Evolutionary conservation across 2,329 filamentous ascomycete genomes (phyloP).

Genomic region (Penicillium brasilianum): DNA sequence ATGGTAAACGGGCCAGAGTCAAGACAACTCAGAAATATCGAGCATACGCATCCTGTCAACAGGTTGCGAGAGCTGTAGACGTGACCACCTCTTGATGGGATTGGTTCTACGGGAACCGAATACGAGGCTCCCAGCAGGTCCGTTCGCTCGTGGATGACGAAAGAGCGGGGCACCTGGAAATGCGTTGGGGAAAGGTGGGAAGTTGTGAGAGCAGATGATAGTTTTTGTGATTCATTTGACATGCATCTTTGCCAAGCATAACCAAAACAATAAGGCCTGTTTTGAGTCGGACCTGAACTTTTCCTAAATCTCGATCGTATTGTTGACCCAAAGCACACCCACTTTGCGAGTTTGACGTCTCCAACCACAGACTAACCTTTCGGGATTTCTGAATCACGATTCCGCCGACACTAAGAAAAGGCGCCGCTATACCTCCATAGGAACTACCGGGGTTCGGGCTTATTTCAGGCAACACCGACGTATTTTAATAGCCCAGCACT

Average conservation of each 20-base stretch:
- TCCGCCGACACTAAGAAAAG: background rate
- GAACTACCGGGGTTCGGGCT: background rate
- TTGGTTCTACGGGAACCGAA: background rate
- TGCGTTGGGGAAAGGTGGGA: background rate
- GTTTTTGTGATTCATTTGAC: background rate
- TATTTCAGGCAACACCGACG: background rate
- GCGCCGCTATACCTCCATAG: background rate
- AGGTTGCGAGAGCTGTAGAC: background rate
- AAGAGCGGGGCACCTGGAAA: background rate
- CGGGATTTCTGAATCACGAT: background rate
- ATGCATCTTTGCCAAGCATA: no score
- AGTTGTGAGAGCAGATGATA: background rate
- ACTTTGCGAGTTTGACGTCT: background rate
- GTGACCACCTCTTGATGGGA: background rate
- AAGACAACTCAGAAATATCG: constrained; percentile 12
- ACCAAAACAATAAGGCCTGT: background rate
- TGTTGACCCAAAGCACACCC: background rate
- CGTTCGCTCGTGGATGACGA: background rate
- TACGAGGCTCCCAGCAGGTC: background rate
- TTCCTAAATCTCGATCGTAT: background rate
- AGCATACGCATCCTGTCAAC: constrained; percentile 9
- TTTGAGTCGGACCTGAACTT: background rate
- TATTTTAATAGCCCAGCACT: background rate
- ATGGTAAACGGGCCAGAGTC: constrained; percentile 11
- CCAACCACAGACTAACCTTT: background rate